A percentile compares a stretch with the other conserved stretches of the same genome.
Conservation (phyloP, 108 stramenopile genomes). For the Cylindrotheca fusiformis region DNA sequence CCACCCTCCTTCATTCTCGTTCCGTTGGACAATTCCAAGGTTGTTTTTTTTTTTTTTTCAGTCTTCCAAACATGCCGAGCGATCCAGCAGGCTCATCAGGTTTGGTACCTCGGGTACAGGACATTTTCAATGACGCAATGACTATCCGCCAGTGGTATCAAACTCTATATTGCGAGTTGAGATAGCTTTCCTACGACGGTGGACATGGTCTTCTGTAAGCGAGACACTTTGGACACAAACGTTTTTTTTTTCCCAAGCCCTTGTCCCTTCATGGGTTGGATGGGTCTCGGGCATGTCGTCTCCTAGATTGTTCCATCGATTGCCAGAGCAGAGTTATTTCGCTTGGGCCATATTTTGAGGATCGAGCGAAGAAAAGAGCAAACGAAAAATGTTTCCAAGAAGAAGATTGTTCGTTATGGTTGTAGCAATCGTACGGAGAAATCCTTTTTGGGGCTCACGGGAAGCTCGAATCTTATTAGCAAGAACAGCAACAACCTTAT, state of each 20-base stretch:
- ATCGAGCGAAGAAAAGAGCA: conserved; percentile 14
- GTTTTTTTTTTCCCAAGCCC: conserved; percentile 35
- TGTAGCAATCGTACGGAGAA: conserved; percentile 19
- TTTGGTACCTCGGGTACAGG: conserved; percentile 4
- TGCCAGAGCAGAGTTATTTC: conserved; percentile 64
- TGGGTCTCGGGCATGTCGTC: conserved; percentile 76
- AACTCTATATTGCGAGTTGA: conserved; percentile 65
- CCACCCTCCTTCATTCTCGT: conserved; percentile 49
- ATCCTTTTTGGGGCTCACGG: conserved; percentile 32
- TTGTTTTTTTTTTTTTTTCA: no score
- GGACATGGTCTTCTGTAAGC: conserved; percentile 38
- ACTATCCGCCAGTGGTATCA: conserved; percentile 70
- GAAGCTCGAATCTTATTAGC: conserved; percentile 62
- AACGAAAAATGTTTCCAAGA: conserved; percentile 10
- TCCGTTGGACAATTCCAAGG: conserved; percentile 47
- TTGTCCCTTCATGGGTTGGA: conserved; percentile 73
- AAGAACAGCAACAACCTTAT: conserved; percentile 45
- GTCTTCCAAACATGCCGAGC: conserved; percentile 44
- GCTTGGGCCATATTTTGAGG: conserved; percentile 61
- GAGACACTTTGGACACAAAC: neutral
- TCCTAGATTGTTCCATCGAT: conserved; percentile 57
- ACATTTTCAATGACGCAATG: conserved; percentile 35
- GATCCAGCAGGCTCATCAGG: conserved; percentile 7
- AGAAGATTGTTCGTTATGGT: conserved; percentile 1
- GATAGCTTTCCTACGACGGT: conserved; percentile 62